A percentile compares a stretch with the other conserved stretches of the same genome.
Evolutionary conservation across 2,329 filamentous ascomycete species (phyloP).

Genomic region (Claviceps sp.): DNA sequence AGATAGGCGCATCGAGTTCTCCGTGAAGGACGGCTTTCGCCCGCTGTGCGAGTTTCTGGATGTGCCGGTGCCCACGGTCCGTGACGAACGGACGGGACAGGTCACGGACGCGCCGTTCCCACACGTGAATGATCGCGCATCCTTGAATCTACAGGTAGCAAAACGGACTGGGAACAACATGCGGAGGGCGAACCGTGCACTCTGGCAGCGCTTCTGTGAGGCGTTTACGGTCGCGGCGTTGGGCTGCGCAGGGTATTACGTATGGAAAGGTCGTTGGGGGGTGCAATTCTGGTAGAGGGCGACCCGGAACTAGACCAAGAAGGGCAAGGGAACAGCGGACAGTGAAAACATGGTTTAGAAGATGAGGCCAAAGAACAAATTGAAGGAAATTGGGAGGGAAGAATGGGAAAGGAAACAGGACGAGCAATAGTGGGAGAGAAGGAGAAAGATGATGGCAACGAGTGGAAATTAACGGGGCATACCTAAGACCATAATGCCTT

Average conservation of each 20-base stretch:
- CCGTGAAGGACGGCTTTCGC: constrained; percentile 26
- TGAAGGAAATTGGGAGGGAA: no score
- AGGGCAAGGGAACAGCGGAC: no score
- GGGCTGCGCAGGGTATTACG: constrained; percentile 17
- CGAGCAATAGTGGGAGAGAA: no score
- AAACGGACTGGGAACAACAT: neutral
- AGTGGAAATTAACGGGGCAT: no score
- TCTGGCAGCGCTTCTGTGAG: constrained; percentile 13
- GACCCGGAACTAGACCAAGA: no score
- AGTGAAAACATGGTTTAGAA: no score
- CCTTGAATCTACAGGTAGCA: constrained; percentile 9
- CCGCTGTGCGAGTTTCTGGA: constrained; percentile 27
- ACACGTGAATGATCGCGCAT: constrained; percentile 17
- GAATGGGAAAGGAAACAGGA: no score
- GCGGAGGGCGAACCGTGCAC: constrained; percentile 12
- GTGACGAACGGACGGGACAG: constrained; percentile 18
- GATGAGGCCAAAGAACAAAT: no score
- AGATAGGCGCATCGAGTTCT: constrained; percentile 24
- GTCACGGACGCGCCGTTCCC: constrained; percentile 20
- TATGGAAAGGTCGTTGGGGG: constrained; percentile 17
- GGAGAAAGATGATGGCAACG: no score
- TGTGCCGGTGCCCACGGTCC: constrained; percentile 22
- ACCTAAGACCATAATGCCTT: no score
- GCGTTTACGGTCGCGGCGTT: constrained; percentile 12
- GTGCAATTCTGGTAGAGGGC: neutral